phyloP scores from a whole-genome alignment of 2,329 filamentous ascomycete species.

The Cryphonectria japonica region DNA sequence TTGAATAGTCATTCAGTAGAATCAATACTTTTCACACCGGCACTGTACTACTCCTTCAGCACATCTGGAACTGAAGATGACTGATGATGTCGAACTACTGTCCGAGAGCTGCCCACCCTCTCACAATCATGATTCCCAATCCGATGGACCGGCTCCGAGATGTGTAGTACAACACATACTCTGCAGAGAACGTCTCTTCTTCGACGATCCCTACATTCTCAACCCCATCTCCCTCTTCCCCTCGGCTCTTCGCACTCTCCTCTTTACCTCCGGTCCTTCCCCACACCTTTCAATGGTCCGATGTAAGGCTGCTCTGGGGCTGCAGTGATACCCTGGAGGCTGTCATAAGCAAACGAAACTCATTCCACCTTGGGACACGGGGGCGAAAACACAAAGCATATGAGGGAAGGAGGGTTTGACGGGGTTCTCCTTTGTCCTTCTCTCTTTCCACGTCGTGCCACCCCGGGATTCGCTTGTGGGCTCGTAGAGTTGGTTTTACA shows the following conservation, averaged over 20 bases:
- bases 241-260: background rate
- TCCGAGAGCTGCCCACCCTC: background rate
- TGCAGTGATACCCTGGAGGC: background rate
- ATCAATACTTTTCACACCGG: background rate
- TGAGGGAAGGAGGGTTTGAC: slow-evolving; percentile 8
- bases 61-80: background rate
- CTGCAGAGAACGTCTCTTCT: background rate
- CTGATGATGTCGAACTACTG: background rate
- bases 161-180: background rate
- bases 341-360: background rate
- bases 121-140: background rate
- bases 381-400: background rate
- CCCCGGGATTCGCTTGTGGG: slow-evolving; percentile 28
- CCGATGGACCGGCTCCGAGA: slow-evolving; percentile 7
- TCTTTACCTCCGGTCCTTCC: background rate
- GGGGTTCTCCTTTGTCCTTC: background rate
- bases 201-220: background rate
- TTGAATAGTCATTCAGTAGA: background rate
- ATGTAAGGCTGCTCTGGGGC: slow-evolving; percentile 6
- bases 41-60: too few relatives aligned
- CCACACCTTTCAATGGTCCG: background rate
- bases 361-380: background rate
- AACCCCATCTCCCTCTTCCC: too few relatives aligned
- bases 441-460: slow-evolving; percentile 14
- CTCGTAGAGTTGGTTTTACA: slow-evolving; percentile 28